Conservation (phyloP, 1,284 basidiomycete genomes). For the Naganishia sp. region DNA sequence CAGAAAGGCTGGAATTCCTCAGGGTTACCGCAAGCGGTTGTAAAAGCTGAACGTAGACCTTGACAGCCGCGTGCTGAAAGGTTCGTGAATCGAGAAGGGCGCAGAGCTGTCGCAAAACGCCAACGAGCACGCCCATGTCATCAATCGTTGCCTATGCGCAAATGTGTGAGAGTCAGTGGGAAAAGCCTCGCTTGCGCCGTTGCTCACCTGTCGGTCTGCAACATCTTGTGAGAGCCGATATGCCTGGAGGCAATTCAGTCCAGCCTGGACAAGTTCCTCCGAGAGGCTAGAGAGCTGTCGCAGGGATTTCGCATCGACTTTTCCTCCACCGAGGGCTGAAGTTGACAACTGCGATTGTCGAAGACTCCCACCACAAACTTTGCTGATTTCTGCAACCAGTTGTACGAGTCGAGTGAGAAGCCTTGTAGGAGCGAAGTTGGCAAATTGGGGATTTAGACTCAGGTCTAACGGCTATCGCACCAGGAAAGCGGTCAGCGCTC, state of each 20-base stretch:
- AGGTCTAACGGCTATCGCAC: slow-evolving; percentile 17
- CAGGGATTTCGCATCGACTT: slow-evolving; percentile 17
- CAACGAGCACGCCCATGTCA: slow-evolving; percentile 3
- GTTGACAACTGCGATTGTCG: not conserved
- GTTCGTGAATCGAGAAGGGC: slow-evolving; percentile 4
- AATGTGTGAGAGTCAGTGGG: no score
- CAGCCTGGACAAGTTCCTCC: not conserved
- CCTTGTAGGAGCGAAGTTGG: not conserved
- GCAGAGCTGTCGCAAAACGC: not conserved
- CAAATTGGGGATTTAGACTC: slow-evolving; percentile 16
- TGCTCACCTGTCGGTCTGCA: slow-evolving; percentile 3
- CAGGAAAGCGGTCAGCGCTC: not conserved
- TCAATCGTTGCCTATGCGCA: no score
- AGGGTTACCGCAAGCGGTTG: not conserved
- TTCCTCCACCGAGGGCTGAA: not conserved
- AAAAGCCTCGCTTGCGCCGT: not conserved
- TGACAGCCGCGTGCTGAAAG: slow-evolving; percentile 23
- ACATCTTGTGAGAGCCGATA: not conserved
- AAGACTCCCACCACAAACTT: not conserved
- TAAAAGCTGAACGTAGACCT: slow-evolving; percentile 19
- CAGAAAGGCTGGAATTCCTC: not conserved
- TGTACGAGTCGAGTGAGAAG: slow-evolving; percentile 12
- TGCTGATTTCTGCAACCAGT: slow-evolving; percentile 1
- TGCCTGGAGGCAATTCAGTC: slow-evolving; percentile 3
- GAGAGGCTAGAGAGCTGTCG: slow-evolving; percentile 2